phyloP scores from a whole-genome alignment of 495 filamentous ascomycete species.

The Trichoderma parareesei region DNA sequence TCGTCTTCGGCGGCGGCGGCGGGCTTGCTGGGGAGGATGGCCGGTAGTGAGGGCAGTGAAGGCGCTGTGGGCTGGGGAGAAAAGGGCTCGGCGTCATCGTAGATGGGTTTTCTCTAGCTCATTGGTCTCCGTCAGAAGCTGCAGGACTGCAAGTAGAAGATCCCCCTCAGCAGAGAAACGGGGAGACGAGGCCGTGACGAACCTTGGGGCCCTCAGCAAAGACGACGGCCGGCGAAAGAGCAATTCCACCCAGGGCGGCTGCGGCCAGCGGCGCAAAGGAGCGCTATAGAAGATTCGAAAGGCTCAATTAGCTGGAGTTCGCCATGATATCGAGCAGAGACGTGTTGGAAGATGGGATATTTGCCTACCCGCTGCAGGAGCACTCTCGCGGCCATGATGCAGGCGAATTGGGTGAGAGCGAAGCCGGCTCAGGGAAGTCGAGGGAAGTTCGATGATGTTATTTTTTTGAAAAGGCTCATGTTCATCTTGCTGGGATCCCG shows the following conservation, averaged over 20 bases:
- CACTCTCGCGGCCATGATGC: slow-evolving; percentile 45
- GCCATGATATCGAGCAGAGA: slow-evolving; percentile 12
- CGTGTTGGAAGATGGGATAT: background rate
- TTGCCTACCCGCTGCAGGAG: slow-evolving; percentile 38
- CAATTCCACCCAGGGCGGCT: slow-evolving; percentile 34
- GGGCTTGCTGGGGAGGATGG: slow-evolving; percentile 21
- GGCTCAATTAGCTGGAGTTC: slow-evolving; percentile 8
- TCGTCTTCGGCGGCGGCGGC: slow-evolving; percentile 23
- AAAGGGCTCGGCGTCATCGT: slow-evolving; percentile 58
- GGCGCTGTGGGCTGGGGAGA: slow-evolving; percentile 24
- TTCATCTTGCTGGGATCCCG: background rate
- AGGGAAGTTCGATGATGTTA: slow-evolving; percentile 11
- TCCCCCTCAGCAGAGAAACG: background rate
- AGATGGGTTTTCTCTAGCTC: slow-evolving; percentile 69
- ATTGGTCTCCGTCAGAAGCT: no score
- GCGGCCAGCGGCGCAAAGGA: slow-evolving; percentile 41
- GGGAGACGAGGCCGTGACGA: background rate
- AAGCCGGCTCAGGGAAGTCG: background rate
- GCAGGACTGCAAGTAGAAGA: background rate
- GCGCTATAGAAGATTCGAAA: slow-evolving; percentile 22
- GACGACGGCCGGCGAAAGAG: slow-evolving; percentile 37
- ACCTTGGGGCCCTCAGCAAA: slow-evolving; percentile 36
- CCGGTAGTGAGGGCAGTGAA: slow-evolving; percentile 16
- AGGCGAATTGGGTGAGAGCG: slow-evolving; percentile 28
- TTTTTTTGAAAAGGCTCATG: slow-evolving; percentile 5